phyloP scores from a whole-genome alignment of 176 grass and related monocot species.

The Triticum timopheevii region DNA sequence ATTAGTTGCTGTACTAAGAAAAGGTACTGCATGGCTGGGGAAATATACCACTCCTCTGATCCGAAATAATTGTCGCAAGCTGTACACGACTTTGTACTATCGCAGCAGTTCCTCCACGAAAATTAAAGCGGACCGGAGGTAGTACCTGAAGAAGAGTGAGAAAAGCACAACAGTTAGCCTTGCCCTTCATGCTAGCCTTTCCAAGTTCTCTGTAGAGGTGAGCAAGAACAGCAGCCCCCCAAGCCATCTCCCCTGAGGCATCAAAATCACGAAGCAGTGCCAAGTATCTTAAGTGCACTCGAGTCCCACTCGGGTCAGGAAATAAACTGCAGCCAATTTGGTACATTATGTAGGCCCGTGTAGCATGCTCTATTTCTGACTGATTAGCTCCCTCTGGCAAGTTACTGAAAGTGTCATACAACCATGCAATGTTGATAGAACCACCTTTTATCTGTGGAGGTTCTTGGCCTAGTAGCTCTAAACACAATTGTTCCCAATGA shows the following conservation, averaged over 20 bases:
- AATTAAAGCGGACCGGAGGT: too few relatives aligned
- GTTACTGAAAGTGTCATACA: slow-evolving; percentile 41
- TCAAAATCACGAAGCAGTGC: slow-evolving; percentile 47
- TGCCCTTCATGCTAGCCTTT: slow-evolving; percentile 54
- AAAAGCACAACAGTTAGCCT: slow-evolving; percentile 50
- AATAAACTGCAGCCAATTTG: slow-evolving; percentile 57
- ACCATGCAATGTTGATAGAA: slow-evolving; percentile 46
- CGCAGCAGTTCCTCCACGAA: too few relatives aligned
- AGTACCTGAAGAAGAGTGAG: slow-evolving; percentile 49
- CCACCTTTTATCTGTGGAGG: slow-evolving; percentile 48
- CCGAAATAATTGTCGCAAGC: too few relatives aligned
- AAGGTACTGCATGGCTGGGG: neutral
- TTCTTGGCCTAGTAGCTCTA: slow-evolving; percentile 45
- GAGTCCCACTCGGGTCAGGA: slow-evolving; percentile 51
- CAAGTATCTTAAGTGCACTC: slow-evolving; percentile 52
- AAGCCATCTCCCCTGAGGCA: slow-evolving; percentile 47
- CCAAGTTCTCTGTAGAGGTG: slow-evolving; percentile 55
- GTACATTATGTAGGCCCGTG: slow-evolving; percentile 50
- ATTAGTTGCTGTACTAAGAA: neutral
- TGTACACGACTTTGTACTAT: too few relatives aligned
- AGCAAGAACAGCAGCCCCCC: slow-evolving; percentile 54
- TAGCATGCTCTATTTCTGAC: slow-evolving; percentile 33
- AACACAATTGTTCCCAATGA: slow-evolving; percentile 40
- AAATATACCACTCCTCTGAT: neutral
- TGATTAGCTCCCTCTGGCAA: slow-evolving; percentile 33